A percentile compares a stretch with the other conserved stretches of the same genome.
Conservation (phyloP, 1,139 yeast genomes). For the Nakaseomyces bracarensis region DNA sequence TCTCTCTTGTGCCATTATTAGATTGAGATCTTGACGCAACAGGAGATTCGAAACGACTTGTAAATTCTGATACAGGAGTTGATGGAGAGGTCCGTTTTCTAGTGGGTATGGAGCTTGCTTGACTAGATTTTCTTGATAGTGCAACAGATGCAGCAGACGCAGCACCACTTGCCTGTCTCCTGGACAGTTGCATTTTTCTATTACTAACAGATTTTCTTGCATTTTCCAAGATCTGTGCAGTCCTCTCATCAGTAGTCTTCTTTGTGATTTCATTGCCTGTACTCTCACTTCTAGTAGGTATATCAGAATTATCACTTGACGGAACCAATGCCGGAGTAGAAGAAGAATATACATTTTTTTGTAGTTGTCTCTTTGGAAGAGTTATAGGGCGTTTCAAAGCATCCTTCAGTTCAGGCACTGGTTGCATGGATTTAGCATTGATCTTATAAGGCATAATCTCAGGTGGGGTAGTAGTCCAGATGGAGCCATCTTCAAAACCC, state of each 20-base stretch:
- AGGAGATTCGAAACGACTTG: not conserved
- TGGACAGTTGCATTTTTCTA: slow-evolving; percentile 18
- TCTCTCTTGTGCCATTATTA: not conserved
- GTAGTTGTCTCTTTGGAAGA: slow-evolving; percentile 26
- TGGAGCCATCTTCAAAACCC: slow-evolving; percentile 49
- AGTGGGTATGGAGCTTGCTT: slow-evolving; percentile 10
- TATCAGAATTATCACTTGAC: slow-evolving; percentile 4
- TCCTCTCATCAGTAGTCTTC: slow-evolving; percentile 25
- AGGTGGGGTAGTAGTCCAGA: slow-evolving; percentile 73
- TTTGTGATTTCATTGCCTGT: slow-evolving; percentile 9
- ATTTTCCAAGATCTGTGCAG: slow-evolving; percentile 27
- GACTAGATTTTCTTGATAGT: slow-evolving; percentile 12
- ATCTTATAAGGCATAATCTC: slow-evolving; percentile 66
- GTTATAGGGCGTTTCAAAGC: slow-evolving; percentile 20
- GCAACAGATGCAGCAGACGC: slow-evolving; percentile 35
- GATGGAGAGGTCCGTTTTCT: slow-evolving; percentile 7
- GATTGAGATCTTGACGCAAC: slow-evolving; percentile 4
- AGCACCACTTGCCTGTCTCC: slow-evolving; percentile 25
- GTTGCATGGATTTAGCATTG: slow-evolving; percentile 38
- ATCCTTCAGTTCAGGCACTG: slow-evolving; percentile 32
- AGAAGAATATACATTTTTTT: slow-evolving; percentile 5
- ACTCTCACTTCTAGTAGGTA: slow-evolving; percentile 18
- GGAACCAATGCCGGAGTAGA: slow-evolving; percentile 1
- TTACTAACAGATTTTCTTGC: slow-evolving; percentile 22
- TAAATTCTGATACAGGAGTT: slow-evolving; percentile 14